A percentile compares a stretch with the other conserved stretches of the same genome.
Evolutionary conservation across 2,329 filamentous ascomycete genomes (phyloP).

Genomic region (Nemania diffusa): DNA sequence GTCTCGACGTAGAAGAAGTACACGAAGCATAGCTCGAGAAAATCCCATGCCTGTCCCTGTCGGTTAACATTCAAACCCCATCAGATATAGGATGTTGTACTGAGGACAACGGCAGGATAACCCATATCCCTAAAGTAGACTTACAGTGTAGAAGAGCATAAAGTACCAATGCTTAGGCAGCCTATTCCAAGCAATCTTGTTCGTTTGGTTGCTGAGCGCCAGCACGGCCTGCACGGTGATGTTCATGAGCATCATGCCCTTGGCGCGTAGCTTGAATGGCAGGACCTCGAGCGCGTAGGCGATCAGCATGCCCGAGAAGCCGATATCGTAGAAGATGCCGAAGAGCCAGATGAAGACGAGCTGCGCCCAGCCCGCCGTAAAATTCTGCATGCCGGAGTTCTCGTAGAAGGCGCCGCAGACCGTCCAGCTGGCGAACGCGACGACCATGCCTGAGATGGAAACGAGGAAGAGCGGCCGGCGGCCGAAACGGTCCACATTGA

Average conservation of each 20-base stretch:
- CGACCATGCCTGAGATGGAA: constrained; percentile 61
- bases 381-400: constrained; percentile 56
- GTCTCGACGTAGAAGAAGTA: constrained; percentile 77
- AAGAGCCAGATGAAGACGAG: constrained; percentile 70
- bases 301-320: constrained; percentile 67
- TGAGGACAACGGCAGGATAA: neutral
- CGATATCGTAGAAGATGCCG: constrained; percentile 68
- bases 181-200: constrained; percentile 70
- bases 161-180: constrained; percentile 71
- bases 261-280: constrained; percentile 67
- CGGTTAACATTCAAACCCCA: constrained; percentile 16
- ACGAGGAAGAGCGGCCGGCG: constrained; percentile 65
- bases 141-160: constrained; percentile 71
- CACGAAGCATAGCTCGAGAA: constrained; percentile 69
- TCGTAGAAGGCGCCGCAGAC: constrained; percentile 64
- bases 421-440: constrained; percentile 62
- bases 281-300: constrained; percentile 69
- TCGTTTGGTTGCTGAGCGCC: constrained; percentile 70
- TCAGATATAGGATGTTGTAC: neutral
- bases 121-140: constrained; percentile 32
- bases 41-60: constrained; percentile 62
- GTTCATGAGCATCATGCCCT: constrained; percentile 73
- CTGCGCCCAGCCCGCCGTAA: constrained; percentile 62
- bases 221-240: constrained; percentile 70
- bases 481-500: constrained; percentile 61